These are phyloP conservation scores for Dendrostoma leiphaemia DNA, from an alignment of 2,329 filamentous ascomycete species.

Conservation along the genomic window DNA sequence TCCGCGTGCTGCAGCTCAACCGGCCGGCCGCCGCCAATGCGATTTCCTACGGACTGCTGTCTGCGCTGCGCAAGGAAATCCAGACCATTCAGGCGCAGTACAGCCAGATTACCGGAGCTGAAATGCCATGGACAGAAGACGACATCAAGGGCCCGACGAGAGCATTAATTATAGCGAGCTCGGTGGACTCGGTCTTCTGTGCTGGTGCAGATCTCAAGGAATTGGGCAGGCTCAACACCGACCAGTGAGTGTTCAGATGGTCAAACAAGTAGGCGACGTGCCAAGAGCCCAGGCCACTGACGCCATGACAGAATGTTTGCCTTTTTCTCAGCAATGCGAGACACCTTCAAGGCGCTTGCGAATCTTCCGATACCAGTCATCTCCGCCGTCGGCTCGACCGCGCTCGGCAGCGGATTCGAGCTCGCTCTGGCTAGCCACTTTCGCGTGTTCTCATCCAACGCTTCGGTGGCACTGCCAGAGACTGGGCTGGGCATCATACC, in stretches of 20 bases:
- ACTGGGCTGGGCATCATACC: conserved; percentile 92
- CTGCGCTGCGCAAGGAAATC: conserved; percentile 69
- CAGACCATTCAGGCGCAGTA: conserved; percentile 67
- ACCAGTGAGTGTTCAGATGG: conserved; percentile 74
- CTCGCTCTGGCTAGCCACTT: conserved; percentile 86
- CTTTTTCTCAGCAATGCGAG: conserved; percentile 75
- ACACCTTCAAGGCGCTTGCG: conserved; percentile 71
- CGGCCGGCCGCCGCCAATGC: conserved; percentile 84
- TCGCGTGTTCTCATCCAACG: conserved; percentile 79
- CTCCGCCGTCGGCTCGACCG: conserved; percentile 78
- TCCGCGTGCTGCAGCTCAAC: conserved; percentile 86
- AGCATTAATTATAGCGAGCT: conserved; percentile 80
- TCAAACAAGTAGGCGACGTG: too few species aligned
- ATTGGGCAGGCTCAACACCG: conserved; percentile 67
- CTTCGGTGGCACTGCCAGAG: conserved; percentile 81
- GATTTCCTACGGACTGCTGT: conserved; percentile 76
- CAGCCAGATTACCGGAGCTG: conserved; percentile 49
- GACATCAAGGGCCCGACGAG: conserved; percentile 62
- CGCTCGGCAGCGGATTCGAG: conserved; percentile 91
- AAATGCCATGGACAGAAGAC: conserved; percentile 40
- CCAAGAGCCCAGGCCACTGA: too few species aligned
- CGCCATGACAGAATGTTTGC: conserved; percentile 61
- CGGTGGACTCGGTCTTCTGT: conserved; percentile 83
- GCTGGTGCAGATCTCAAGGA: conserved; percentile 95
- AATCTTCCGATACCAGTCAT: conserved; percentile 85